These are phyloP conservation scores for Erigeron canadensis DNA, from an alignment of 129 eudicot species.

Conservation along the genomic window DNA sequence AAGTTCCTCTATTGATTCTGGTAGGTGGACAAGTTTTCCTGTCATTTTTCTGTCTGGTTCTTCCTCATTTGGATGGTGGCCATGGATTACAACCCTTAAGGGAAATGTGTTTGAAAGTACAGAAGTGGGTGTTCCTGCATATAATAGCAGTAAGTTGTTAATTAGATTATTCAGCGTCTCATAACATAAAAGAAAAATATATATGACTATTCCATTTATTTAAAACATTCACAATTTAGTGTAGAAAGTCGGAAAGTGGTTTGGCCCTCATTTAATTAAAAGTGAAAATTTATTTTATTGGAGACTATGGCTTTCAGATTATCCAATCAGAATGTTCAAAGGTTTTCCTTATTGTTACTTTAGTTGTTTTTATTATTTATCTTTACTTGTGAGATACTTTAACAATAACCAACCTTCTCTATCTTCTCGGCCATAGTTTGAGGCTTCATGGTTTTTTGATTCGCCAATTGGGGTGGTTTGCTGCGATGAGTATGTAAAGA, in stretches of 20 bases:
- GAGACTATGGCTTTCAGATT: constrained; percentile 10
- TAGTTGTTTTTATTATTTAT: not conserved
- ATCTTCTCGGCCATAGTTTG: constrained; percentile 28
- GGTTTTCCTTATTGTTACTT: not conserved
- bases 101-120: constrained; percentile 22
- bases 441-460: constrained; percentile 29
- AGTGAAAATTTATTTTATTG: constrained; percentile 2
- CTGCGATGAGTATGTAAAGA: constrained; percentile 28
- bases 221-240: constrained; percentile 3
- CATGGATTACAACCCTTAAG: constrained; percentile 64
- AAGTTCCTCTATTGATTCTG: constrained; percentile 54
- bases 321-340: not conserved
- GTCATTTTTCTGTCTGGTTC: constrained; percentile 30
- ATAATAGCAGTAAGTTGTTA: not conserved
- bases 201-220: not conserved
- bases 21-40: constrained; percentile 63
- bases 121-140: constrained; percentile 41
- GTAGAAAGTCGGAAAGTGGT: constrained; percentile 2
- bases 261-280: constrained; percentile 9
- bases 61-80: constrained; percentile 59
- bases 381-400: not conserved
- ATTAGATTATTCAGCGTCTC: not conserved
- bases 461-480: constrained; percentile 30
- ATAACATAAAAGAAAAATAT: not conserved
- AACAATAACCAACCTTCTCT: constrained; percentile 36